These are phyloP conservation scores for Kurtzmaniella cleridarum DNA, from an alignment of 805 yeast genomes.

Conservation along the genomic window DNA sequence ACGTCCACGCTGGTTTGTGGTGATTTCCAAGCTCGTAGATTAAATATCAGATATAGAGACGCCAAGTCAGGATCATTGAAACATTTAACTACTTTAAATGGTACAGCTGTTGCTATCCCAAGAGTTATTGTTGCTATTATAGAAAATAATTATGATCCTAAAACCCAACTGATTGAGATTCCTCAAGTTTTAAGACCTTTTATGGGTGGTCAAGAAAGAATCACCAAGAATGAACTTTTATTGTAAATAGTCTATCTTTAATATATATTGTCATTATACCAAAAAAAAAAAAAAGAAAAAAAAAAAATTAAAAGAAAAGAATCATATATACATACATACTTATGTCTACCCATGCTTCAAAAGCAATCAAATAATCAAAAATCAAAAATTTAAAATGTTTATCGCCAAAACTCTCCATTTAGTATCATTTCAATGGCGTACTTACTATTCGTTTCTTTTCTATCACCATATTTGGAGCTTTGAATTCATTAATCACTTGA, in stretches of 20 bases:
- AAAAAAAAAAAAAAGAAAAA: background rate
- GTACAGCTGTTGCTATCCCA: conserved; percentile 95
- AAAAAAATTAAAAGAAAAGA: no score
- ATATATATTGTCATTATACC: conserved; percentile 3
- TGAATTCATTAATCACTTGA: no score
- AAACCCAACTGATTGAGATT: conserved; percentile 46
- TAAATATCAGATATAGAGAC: conserved; percentile 56
- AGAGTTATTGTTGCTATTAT: conserved; percentile 84
- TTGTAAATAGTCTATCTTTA: background rate
- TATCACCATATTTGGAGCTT: background rate
- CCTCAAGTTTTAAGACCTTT: conserved; percentile 66
- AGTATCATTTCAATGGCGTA: conserved; percentile 14
- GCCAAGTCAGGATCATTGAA: conserved; percentile 25
- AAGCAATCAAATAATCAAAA: no score
- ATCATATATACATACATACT: no score
- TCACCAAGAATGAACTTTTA: conserved; percentile 10
- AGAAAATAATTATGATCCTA: conserved; percentile 73
- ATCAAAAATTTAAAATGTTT: background rate
- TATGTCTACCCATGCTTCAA: no score
- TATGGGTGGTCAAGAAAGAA: conserved; percentile 58
- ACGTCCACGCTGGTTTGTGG: conserved; percentile 89
- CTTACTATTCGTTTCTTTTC: conserved; percentile 22
- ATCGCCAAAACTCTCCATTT: background rate
- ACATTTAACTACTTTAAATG: conserved; percentile 82
- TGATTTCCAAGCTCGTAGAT: conserved; percentile 83